Evolutionary conservation across 495 filamentous ascomycete species (phyloP).

Genomic region (Penicillium coffeae): DNA sequence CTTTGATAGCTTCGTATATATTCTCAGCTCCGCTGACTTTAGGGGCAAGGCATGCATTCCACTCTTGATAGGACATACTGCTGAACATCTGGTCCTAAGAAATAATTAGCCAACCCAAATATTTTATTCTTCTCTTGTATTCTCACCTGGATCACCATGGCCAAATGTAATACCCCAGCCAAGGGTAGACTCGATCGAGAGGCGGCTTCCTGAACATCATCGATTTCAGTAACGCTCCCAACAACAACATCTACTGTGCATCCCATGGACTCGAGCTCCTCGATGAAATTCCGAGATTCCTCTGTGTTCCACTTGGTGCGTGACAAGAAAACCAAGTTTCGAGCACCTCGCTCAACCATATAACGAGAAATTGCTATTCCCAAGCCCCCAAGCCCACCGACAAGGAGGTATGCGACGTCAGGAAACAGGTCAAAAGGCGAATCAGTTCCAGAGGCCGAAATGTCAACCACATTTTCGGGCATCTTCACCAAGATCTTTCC

Average conservation of each 20-base stretch:
- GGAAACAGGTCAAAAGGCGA: neutral
- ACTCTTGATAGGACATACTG: neutral
- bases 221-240: constrained; percentile 13
- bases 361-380: neutral
- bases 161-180: constrained; percentile 32
- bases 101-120: neutral
- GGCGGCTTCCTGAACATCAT: constrained; percentile 17
- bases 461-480: neutral
- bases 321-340: neutral
- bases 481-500: constrained; percentile 39
- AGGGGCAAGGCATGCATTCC: neutral
- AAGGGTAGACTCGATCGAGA: neutral
- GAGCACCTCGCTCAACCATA: neutral
- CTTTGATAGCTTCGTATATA: neutral
- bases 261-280: constrained; percentile 13
- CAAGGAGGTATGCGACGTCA: neutral
- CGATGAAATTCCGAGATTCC: neutral
- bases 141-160: constrained; percentile 26
- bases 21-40: neutral
- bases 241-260: constrained; percentile 17
- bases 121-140: no score
- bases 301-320: neutral
- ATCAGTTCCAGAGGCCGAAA: neutral
- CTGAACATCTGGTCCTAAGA: neutral
- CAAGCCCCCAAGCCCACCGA: neutral